Evolutionary conservation across 2,329 filamentous ascomycete genomes (phyloP), one percentile per base, ranked within the genome.

Genomic region (Teratosphaeriaceae sp.): DNA sequence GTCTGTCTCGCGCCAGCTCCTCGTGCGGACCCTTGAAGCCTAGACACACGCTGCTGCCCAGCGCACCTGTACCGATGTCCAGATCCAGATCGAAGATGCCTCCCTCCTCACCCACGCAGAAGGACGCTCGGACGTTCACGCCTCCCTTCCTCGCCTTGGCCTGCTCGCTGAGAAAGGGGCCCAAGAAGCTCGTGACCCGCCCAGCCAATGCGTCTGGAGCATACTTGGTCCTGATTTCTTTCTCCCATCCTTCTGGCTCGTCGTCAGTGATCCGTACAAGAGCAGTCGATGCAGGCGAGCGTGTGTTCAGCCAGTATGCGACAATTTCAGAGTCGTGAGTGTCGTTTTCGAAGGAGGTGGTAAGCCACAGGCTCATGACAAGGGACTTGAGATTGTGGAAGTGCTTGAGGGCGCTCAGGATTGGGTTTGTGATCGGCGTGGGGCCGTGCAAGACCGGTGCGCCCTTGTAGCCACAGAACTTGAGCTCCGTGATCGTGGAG

Each of bases 21-120:
- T 70, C 68, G 38, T 67, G 61, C 6, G 69, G 69, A 8, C 67
- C 68, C 26, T 63, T 54, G 50, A 64, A 69, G 24, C 61, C 61
- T 38, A 69, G 38, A 42, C 68, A 64, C 37, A 65, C 57, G 53
- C 68, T 62, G 19, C 57, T 51, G 2, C 51, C 53, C 21, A 52
- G n/a, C 2, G 44, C 46, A 3, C 55, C 46, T 38, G 57, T 57
- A 0, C 67, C 68, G 37, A 72, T 54, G n/a, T 54, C 41, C 2
- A 72, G 52, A 47, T 73, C 69, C 24, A 72, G 38, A 51, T 73
- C 69, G 23, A 71, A 72, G 5, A 71, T 67, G 15, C 68, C 69
- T 2, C 59, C 59, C 11, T 53, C 47, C 2, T 56, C 54, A 0
- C 68, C 68, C 1, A 73, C 46, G 43, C 67, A 70, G 33, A 73